phyloP scores from a whole-genome alignment of 768 basidiomycete genomes.

The Filobasidium floriforme region DNA sequence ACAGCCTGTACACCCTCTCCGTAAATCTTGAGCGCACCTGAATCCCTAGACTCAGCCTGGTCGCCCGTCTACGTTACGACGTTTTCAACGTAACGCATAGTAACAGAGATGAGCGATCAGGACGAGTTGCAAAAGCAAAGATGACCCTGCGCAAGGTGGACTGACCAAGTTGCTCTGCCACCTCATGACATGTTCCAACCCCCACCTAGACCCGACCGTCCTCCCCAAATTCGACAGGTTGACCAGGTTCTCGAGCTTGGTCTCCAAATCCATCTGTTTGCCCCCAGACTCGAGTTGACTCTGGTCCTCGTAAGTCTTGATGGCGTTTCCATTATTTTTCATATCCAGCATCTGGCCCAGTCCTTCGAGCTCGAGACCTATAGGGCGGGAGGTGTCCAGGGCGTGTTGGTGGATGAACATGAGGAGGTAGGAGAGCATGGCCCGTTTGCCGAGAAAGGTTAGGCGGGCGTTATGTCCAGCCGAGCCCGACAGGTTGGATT shows the following conservation, averaged over 20 bases:
- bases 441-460: conserved; percentile 38
- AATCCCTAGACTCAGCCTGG: conserved; percentile 1
- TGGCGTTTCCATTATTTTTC: no score
- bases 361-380: background rate
- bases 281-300: no score
- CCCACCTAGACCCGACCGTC: conserved; percentile 32
- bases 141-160: background rate
- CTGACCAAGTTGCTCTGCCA: conserved; percentile 27
- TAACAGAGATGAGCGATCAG: no score
- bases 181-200: conserved; percentile 32
- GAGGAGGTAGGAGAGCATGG: conserved; percentile 33
- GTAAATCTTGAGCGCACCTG: conserved; percentile 14
- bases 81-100: no score
- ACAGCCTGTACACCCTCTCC: conserved; percentile 23
- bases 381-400: background rate
- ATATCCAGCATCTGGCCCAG: background rate
- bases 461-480: conserved; percentile 37
- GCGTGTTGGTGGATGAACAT: conserved; percentile 38
- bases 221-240: conserved; percentile 38
- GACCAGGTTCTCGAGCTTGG: conserved; percentile 34
- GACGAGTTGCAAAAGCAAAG: background rate
- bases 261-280: conserved; percentile 24
- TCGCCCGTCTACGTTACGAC: conserved; percentile 4
- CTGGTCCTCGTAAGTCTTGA: no score
- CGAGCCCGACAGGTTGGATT: conserved; percentile 18